Percentiles rank a stretch among this genome's conserved stretches.
Evolutionary conservation across 495 filamentous ascomycete species (phyloP).

Genomic region (Monascus purpureus): DNA sequence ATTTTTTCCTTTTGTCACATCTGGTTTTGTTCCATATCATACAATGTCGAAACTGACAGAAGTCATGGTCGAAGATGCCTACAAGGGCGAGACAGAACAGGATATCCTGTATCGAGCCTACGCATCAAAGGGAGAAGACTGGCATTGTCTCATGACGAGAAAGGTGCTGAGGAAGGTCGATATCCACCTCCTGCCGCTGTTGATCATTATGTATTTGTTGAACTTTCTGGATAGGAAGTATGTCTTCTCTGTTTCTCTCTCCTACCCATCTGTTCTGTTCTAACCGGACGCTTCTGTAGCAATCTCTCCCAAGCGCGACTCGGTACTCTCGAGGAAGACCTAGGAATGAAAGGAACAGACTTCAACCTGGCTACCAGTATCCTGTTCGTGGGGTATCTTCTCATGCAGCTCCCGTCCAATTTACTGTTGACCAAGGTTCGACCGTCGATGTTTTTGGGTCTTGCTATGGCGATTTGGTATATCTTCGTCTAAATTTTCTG

Average conservation of each 20-base stretch:
- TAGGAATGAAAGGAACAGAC: slow-evolving; percentile 39
- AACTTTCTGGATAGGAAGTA: slow-evolving; percentile 33
- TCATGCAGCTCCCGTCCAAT: slow-evolving; percentile 53
- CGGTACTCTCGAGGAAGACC: slow-evolving; percentile 43
- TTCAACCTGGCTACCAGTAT: slow-evolving; percentile 50
- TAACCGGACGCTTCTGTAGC: too few species aligned
- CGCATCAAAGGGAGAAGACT: too few species aligned
- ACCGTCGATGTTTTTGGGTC: slow-evolving; percentile 42
- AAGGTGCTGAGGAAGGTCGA: slow-evolving; percentile 24
- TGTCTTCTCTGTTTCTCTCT: too few species aligned
- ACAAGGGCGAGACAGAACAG: too few species aligned
- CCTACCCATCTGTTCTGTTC: too few species aligned
- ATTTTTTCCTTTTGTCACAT: too few species aligned
- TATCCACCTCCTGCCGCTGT: slow-evolving; percentile 23
- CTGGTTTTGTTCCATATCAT: too few species aligned
- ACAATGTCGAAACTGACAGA: too few species aligned
- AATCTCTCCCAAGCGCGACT: slow-evolving; percentile 53
- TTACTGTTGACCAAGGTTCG: slow-evolving; percentile 50
- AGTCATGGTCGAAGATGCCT: too few species aligned
- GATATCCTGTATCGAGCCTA: too few species aligned
- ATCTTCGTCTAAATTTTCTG: too few species aligned
- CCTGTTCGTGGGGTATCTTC: slow-evolving; percentile 53
- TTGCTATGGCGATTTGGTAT: slow-evolving; percentile 43
- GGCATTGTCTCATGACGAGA: too few species aligned
- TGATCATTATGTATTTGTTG: slow-evolving; percentile 24